Percentiles rank a stretch among this genome's conserved stretches.
Evolutionary conservation across 2,329 filamentous ascomycete species (phyloP).

Genomic region (Xylaria arbuscula): DNA sequence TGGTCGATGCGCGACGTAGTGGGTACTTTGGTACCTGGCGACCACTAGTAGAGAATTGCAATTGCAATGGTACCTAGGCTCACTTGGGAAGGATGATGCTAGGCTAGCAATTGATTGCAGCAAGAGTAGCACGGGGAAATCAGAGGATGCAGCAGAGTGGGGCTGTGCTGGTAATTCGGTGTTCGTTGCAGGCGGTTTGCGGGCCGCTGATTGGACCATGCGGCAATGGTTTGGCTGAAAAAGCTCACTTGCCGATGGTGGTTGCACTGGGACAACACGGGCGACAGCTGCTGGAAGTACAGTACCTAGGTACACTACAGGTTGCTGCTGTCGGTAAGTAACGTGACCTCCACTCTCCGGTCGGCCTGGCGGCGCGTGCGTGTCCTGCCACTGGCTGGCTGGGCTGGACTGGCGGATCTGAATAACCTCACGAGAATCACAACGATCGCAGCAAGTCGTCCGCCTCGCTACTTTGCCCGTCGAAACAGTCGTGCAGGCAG

Average conservation of each 20-base stretch:
- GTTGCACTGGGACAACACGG: constrained; percentile 19
- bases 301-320: constrained; percentile 19
- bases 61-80: constrained; percentile 11
- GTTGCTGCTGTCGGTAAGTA: constrained; percentile 44
- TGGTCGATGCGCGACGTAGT: neutral
- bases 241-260: constrained; percentile 31
- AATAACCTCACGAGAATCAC: constrained; percentile 49
- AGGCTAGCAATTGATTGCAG: constrained; percentile 7
- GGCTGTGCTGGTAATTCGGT: constrained; percentile 20
- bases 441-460: constrained; percentile 32
- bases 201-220: constrained; percentile 29
- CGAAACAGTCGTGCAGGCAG: constrained; percentile 34
- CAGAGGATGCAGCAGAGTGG: constrained; percentile 30
- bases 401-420: constrained; percentile 40
- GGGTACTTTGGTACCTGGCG: constrained; percentile 27
- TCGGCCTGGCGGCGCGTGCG: constrained; percentile 44
- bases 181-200: neutral
- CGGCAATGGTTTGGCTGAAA: constrained; percentile 32
- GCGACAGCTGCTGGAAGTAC: constrained; percentile 10
- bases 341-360: constrained; percentile 49
- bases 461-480: constrained; percentile 34
- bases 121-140: constrained; percentile 21
- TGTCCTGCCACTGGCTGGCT: constrained; percentile 36
- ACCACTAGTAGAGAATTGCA: neutral
- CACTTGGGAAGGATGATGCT: neutral